Conservation (phyloP, 192 early-diverging fungal species). For the Lunasporangiospora selenospora region DNA sequence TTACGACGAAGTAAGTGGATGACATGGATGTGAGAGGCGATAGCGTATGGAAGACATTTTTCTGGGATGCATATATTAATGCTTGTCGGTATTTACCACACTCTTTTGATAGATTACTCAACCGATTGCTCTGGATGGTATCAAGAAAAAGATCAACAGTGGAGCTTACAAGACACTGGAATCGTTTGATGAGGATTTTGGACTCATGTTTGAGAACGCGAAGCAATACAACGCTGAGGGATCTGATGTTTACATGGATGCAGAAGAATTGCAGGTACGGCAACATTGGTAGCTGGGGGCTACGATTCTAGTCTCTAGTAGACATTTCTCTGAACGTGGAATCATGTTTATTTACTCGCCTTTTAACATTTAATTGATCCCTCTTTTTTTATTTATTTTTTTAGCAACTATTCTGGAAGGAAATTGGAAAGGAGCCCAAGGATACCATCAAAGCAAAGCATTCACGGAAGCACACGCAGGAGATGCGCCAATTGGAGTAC, state of each 20-base stretch:
- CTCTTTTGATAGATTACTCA: slow-evolving; percentile 56
- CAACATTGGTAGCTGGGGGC: not conserved
- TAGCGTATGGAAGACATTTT: too few relatives aligned
- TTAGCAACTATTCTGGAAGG: slow-evolving; percentile 42
- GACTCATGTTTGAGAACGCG: slow-evolving; percentile 89
- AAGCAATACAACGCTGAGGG: slow-evolving; percentile 88
- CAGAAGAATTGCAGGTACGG: slow-evolving; percentile 59
- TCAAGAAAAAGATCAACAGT: slow-evolving; percentile 66
- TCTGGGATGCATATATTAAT: not conserved
- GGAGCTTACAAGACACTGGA: slow-evolving; percentile 71
- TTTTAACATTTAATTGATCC: slow-evolving; percentile 2
- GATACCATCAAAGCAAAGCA: slow-evolving; percentile 16
- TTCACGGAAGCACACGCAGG: slow-evolving; percentile 24
- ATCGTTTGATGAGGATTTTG: slow-evolving; percentile 82
- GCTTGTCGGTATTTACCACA: not conserved
- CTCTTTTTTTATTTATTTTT: not conserved
- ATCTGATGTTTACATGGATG: slow-evolving; percentile 86
- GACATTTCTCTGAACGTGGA: not conserved
- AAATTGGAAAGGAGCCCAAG: slow-evolving; percentile 36
- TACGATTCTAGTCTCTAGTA: too few relatives aligned
- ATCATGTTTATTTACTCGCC: not conserved
- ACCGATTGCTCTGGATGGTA: slow-evolving; percentile 63
- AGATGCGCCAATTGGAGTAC: slow-evolving; percentile 9
- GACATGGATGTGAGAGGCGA: not conserved
- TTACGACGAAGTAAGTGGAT: slow-evolving; percentile 60